Evolutionary conservation across 2,329 filamentous ascomycete genomes (phyloP).

Genomic region (Leptosphaerulina australis): DNA sequence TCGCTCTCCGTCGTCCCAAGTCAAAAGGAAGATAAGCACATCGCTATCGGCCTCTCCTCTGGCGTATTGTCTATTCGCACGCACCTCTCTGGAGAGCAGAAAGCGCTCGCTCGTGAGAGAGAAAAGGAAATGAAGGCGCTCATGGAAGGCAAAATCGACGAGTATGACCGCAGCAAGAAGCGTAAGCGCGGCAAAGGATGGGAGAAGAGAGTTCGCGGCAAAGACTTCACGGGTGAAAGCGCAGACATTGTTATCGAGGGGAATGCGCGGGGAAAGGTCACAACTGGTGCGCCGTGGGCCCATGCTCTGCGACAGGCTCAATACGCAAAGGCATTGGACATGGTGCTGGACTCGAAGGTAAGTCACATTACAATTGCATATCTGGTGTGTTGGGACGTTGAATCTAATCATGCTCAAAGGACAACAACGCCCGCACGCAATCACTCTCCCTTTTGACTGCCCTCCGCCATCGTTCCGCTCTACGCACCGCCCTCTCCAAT

Average conservation of each 20-base stretch:
- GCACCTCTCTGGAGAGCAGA: slow-evolving; percentile 82
- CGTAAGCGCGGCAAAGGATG: slow-evolving; percentile 63
- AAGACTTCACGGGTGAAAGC: slow-evolving; percentile 82
- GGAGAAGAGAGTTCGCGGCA: slow-evolving; percentile 68
- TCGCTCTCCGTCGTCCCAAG: slow-evolving; percentile 77
- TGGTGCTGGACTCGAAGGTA: slow-evolving; percentile 64
- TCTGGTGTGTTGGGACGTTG: too few relatives aligned
- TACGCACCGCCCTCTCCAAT: slow-evolving; percentile 78
- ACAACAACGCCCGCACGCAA: slow-evolving; percentile 42
- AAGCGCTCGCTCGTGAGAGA: slow-evolving; percentile 74
- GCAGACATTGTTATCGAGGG: slow-evolving; percentile 87
- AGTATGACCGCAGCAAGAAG: slow-evolving; percentile 77
- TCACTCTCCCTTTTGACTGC: slow-evolving; percentile 80
- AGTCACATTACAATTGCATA: not conserved
- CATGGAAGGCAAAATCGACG: slow-evolving; percentile 75
- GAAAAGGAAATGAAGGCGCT: slow-evolving; percentile 86
- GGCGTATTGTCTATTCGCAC: slow-evolving; percentile 91
- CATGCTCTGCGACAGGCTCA: slow-evolving; percentile 76
- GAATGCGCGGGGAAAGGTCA: slow-evolving; percentile 67
- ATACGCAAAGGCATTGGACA: slow-evolving; percentile 79
- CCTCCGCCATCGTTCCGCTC: slow-evolving; percentile 83
- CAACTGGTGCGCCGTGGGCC: slow-evolving; percentile 78
- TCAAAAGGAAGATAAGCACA: slow-evolving; percentile 81
- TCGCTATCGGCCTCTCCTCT: slow-evolving; percentile 93
- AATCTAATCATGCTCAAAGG: slow-evolving; percentile 27